Base-by-base conservation (phyloP, 306 rosid species). In the Styphnolobium japonicum region DNA sequence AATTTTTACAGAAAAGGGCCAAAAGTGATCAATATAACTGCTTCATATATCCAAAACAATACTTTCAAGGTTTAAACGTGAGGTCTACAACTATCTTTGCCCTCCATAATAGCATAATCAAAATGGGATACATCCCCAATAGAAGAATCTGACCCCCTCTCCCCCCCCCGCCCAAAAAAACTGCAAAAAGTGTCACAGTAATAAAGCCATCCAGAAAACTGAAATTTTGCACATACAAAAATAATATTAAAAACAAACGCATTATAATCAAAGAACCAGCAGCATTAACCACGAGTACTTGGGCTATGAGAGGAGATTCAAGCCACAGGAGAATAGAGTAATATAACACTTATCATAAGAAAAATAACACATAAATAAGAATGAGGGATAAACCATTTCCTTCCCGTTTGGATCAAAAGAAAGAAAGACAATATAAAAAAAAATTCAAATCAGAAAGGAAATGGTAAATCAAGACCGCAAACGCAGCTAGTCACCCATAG, bases 1-100 rank as follows among this genome's bases (percentile, higher is more conserved):
- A 27, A 27, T 27, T 1, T 27, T 27, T 27, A 27, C 2, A 27
- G 3, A 18, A 25, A 5, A 36, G 23, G 22, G 15, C 5, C 19
- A 2, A 46, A 22, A 5, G 5, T 21, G 1, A 15, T 39, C 34
- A 15, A 16, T 0, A 29, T 22, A 6, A 7, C 8, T 4, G 8
- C 55, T 27, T 1, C 3, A 27, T 27, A 27, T 1, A 1, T 3
- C 1, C 61, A 33, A 67, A 62, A 6, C 37, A 16, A 33, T 79
- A 90, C 94, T 90, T 86, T 88, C 0, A 34, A 7, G 29, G 83
- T 36, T 49, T 65, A 79, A 68, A 29, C 23, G 63, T 58, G 78
- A 29, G 48, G n/a, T 62, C 83, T 71, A 11, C 63, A 46, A 18
- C 53, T 81, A 76, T 75, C 77, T 43, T 71, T 80, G 21, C n/a